Evolutionary conservation across 805 yeast genomes (phyloP), one percentile per base, ranked within the genome.

Genomic region (Yamadazyma phyllophila): DNA sequence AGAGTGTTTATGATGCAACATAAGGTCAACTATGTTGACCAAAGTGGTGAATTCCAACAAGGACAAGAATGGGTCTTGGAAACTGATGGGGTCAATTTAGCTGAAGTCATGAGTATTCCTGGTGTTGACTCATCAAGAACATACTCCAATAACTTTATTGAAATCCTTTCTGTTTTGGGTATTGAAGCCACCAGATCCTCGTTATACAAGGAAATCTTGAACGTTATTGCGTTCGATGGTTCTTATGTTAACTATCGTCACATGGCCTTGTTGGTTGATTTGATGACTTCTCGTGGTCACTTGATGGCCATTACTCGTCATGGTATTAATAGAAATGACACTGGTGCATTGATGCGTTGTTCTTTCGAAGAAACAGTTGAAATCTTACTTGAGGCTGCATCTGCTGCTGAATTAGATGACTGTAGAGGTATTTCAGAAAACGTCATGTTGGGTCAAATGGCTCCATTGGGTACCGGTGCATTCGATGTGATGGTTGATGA

Each of bases 351-450:
- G 62, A 94, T 94, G 99, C 83, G 99, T 71, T 94, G 97, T 75
- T 92, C 99, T 36, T 94, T 94, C 74, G 99, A 94, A 72, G 99
- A 94, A 69, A 94, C 99, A 7, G 99, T 94, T 35, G 99, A 94
- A 71, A 94, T 94, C 60, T 73, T 94, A 64, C 81, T 94, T 58
- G 99, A 94, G 62, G 99, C 99, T 14, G 99, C 97, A 66, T 96
- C 98, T 4, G 82, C 95, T 36, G 99, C 98, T 14, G 99, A 94
- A 63, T 74, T 94, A 46, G 99, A 94, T 71, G 97, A 94, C 56
- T 94, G 99, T 70, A 88, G 90, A 55, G 99, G 99, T 77, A 96
- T 94, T 50, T 94, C 99, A 32, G 97, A 94, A 67, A 94, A 94
- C 63, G 96, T 94, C 48, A 88, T 94, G 74, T 80, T 94, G 61